Conservation (phyloP, 1,139 yeast species). For the Suhomyces wounanorum region DNA sequence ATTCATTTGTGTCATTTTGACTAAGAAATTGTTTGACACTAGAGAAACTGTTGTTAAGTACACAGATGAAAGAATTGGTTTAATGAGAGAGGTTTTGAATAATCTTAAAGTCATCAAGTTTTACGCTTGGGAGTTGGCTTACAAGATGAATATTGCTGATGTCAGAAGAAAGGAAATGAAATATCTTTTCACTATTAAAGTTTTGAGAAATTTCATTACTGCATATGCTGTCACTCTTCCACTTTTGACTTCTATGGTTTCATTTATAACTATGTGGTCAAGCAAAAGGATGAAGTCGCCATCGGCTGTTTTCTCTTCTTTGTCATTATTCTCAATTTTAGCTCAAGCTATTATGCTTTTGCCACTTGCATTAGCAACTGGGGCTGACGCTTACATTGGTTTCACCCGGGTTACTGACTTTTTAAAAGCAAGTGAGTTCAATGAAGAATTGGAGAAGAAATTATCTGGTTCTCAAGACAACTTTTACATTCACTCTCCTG, state of each 20-base stretch:
- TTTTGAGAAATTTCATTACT: constrained; percentile 46
- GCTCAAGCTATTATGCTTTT: constrained; percentile 54
- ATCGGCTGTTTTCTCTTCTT: constrained; percentile 52
- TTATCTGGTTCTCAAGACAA: constrained; percentile 18
- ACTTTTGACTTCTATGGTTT: constrained; percentile 21
- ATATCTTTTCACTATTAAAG: constrained; percentile 44
- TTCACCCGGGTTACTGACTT: constrained; percentile 48
- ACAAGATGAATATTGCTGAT: constrained; percentile 36
- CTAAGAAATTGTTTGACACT: constrained; percentile 37
- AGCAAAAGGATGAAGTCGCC: constrained; percentile 34
- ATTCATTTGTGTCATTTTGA: constrained; percentile 38
- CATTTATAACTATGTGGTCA: constrained; percentile 48
- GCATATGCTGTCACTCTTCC: constrained; percentile 47
- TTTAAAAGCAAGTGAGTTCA: constrained; percentile 41
- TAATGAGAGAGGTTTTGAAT: constrained; percentile 47
- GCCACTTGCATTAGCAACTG: constrained; percentile 56
- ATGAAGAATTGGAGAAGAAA: constrained; percentile 24
- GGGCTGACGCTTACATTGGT: constrained; percentile 57
- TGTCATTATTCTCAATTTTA: constrained; percentile 53
- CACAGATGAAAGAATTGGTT: constrained; percentile 45
- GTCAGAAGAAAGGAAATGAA: constrained; percentile 45
- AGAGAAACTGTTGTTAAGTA: constrained; percentile 43
- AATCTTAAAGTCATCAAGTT: constrained; percentile 48
- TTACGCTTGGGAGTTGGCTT: constrained; percentile 52
- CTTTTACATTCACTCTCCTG: constrained; percentile 16